Base-by-base conservation (phyloP, 306 rosid genomes). In the Dryas alaskensis region DNA sequence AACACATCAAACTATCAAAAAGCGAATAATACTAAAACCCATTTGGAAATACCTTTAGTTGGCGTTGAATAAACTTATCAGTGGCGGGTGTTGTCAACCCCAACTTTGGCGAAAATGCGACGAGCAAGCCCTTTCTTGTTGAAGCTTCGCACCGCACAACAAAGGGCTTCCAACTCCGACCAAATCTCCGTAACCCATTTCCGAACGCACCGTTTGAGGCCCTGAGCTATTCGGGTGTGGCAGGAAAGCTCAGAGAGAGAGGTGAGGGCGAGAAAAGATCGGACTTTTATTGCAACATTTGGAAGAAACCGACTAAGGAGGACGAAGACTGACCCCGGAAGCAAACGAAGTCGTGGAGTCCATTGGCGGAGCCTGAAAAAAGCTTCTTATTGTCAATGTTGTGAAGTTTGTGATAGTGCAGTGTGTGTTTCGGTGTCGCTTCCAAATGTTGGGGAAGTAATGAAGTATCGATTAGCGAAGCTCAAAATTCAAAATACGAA, bases 111-210 rank as follows among this genome's bases (percentile, higher is more conserved):
- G 79, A 94, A 94, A 42, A 94, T 94, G 79, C 99, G 78, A 54
- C 97, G 95, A 52, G 99, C 99, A 50, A 94, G 95, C 54, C 99
- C 99, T 44, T 94, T 94, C 86, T 92, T 94, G 60, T 80, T 10
- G 71, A 79, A 77, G 89, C 78, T 2, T 83, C 80, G 49, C 97
- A 86, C 10, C 89, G 89, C 45, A 92, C 87, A 81, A 73, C 77
- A 60, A 85, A 81, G 10, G 6, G 80, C 40, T 70, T 72, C 8
- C 83, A 73, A 47, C 49, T 75, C 76, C 84, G 79, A 3, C 79
- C 57, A 76, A 64, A 64, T 65, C 81, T 78, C 9, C 16, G 65
- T 61, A 55, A 72, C 52, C 86, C 91, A 71, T 79, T 80, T 11
- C 82, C 16, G 4, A 88, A 88, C 39, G 48, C 77, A 48, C 70